A percentile compares a stretch with the other conserved stretches of the same genome.
phyloP scores from a whole-genome alignment of 2,329 filamentous ascomycete genomes.

The Fusarium sterilihyphosum region DNA sequence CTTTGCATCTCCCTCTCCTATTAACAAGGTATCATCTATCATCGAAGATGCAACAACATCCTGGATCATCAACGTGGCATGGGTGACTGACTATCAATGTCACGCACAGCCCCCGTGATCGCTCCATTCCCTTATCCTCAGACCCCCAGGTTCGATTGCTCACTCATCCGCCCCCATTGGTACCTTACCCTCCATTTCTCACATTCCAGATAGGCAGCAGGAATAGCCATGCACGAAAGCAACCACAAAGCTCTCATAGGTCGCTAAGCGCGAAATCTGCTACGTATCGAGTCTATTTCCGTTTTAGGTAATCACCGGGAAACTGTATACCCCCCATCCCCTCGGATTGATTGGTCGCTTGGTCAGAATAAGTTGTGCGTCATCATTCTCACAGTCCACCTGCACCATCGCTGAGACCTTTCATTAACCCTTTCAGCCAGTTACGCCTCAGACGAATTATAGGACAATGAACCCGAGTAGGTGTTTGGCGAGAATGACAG shows the following conservation, averaged over 20 bases:
- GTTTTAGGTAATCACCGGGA: conserved; percentile 22
- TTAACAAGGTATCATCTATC: conserved; percentile 6
- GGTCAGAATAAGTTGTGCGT: not conserved
- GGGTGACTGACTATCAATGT: conserved; percentile 23
- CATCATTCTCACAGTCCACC: conserved; percentile 6
- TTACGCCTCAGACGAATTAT: not conserved
- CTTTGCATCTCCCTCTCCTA: conserved; percentile 14
- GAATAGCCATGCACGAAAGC: conserved; percentile 27
- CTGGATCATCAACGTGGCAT: conserved; percentile 10
- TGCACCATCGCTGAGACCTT: not conserved
- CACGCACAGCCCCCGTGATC: conserved; percentile 33
- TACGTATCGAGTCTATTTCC: conserved; percentile 6
- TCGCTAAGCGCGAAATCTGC: conserved; percentile 19
- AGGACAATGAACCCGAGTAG: not conserved
- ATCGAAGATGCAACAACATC: conserved; percentile 25
- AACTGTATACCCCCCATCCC: conserved; percentile 14
- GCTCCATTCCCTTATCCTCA: conserved; percentile 5
- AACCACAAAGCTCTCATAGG: conserved; percentile 19
- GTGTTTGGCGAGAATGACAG: conserved; percentile 9
- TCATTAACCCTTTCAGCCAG: not conserved
- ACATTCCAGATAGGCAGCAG: conserved; percentile 16
- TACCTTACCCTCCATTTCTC: conserved; percentile 15
- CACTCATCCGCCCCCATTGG: conserved; percentile 24
- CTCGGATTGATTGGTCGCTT: not conserved
- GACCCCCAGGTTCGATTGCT: conserved; percentile 19